These are phyloP conservation scores for Dipsacomyces acuminosporus DNA, from an alignment of 371 early-diverging fungal species.

Conservation along the genomic window DNA sequence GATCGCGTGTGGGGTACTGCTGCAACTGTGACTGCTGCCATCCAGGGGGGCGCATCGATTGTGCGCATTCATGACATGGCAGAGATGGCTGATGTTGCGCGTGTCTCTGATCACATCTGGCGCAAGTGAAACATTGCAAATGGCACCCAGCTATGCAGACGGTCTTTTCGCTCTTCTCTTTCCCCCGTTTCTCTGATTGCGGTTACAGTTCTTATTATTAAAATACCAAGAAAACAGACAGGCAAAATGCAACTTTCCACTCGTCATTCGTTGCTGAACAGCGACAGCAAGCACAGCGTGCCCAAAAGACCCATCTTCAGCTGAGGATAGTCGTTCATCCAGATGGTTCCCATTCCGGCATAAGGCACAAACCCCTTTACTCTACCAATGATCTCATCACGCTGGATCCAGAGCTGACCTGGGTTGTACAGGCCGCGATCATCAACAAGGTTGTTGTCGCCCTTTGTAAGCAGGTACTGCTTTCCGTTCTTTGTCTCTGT, in stretches of 20 bases:
- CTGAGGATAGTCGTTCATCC: slow-evolving; percentile 93
- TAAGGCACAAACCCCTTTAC: slow-evolving; percentile 89
- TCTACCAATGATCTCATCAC: slow-evolving; percentile 83
- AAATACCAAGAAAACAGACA: neutral
- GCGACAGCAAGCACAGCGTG: slow-evolving; percentile 59
- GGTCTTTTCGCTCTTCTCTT: too few relatives aligned
- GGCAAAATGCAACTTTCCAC: too few relatives aligned
- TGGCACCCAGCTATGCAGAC: too few relatives aligned
- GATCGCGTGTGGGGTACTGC: slow-evolving; percentile 89
- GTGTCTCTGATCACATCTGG: slow-evolving; percentile 78
- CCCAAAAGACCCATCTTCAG: slow-evolving; percentile 77
- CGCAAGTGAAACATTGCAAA: slow-evolving; percentile 24
- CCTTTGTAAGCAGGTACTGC: slow-evolving; percentile 93
- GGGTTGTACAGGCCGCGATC: slow-evolving; percentile 91
- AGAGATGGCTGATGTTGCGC: slow-evolving; percentile 82
- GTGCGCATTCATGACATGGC: slow-evolving; percentile 93
- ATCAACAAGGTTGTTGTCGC: slow-evolving; percentile 94
- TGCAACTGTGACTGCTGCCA: slow-evolving; percentile 83
- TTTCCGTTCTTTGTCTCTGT: slow-evolving; percentile 62
- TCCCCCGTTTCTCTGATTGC: too few relatives aligned
- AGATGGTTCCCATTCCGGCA: slow-evolving; percentile 95
- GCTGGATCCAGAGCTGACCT: slow-evolving; percentile 86
- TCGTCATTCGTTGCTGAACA: slow-evolving; percentile 42
- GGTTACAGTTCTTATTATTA: neutral
- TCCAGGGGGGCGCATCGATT: slow-evolving; percentile 82